A percentile compares a stretch with the other conserved stretches of the same genome.
These are phyloP conservation scores for Moelleriella libera DNA, from an alignment of 2,329 filamentous ascomycete genomes.

Conservation along the genomic window DNA sequence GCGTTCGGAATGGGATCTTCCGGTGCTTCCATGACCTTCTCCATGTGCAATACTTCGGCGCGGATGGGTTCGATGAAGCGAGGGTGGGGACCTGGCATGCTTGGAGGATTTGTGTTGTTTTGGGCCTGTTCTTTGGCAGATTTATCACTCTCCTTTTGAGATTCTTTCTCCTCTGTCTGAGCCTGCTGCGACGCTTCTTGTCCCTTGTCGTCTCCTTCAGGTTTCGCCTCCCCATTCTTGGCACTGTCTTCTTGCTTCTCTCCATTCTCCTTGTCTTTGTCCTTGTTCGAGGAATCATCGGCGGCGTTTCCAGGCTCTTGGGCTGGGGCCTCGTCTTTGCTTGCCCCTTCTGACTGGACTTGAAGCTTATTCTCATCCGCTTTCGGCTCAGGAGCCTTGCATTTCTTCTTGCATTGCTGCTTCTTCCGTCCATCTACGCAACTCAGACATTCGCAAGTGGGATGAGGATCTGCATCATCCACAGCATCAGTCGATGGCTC, in stretches of 20 bases:
- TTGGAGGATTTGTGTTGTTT: constrained; percentile 12
- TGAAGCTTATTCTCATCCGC: constrained; percentile 4
- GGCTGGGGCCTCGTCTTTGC: constrained; percentile 4
- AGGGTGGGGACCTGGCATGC: constrained; percentile 14
- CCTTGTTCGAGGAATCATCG: constrained; percentile 2
- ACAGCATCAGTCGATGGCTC: constrained; percentile 10
- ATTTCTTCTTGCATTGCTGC: neutral
- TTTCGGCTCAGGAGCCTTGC: neutral
- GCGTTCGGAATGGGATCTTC: constrained; percentile 44
- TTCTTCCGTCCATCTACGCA: constrained; percentile 9
- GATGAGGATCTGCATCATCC: constrained; percentile 19
- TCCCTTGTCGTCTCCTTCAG: neutral
- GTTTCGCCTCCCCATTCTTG: constrained; percentile 2
- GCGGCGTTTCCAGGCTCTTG: neutral
- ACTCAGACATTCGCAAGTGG: constrained; percentile 12
- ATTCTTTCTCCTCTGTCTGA: too few relatives aligned
- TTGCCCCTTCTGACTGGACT: constrained; percentile 7
- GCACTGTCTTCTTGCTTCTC: constrained; percentile 5
- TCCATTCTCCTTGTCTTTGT: constrained; percentile 5
- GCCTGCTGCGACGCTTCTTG: neutral
- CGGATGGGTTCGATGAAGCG: constrained; percentile 32
- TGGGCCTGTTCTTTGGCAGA: constrained; percentile 4
- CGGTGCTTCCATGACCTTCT: constrained; percentile 37
- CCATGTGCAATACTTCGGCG: constrained; percentile 36
- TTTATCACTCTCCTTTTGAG: too few relatives aligned